Percentiles rank a stretch among this genome's conserved stretches.
These are phyloP conservation scores for Yamagishiella unicocca DNA, from an alignment of 139 green algal genomes.

Conservation along the genomic window DNA sequence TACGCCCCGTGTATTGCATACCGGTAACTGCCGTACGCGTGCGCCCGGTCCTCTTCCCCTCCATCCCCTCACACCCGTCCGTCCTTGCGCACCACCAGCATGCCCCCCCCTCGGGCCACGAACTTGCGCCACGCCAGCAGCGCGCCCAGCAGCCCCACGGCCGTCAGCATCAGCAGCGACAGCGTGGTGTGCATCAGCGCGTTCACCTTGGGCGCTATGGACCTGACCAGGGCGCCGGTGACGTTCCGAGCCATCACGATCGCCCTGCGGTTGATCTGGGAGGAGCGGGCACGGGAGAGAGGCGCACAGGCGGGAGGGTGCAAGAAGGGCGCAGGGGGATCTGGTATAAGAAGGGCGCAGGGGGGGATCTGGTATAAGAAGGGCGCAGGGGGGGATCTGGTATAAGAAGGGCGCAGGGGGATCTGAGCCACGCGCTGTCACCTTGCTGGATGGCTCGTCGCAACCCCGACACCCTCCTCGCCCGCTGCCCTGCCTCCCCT, in stretches of 20 bases:
- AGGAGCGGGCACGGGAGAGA: no score
- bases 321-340: no score
- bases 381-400: no score
- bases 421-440: no score
- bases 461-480: background rate
- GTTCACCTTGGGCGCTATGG: constrained; percentile 12
- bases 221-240: background rate
- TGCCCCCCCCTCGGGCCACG: background rate
- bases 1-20: no score
- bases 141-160: background rate
- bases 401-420: no score
- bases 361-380: no score
- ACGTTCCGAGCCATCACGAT: constrained; percentile 12
- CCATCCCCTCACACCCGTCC: constrained; percentile 20
- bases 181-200: constrained; percentile 33
- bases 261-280: constrained; percentile 3
- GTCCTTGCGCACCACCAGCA: constrained; percentile 41
- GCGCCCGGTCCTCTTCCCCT: background rate
- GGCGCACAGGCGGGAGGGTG: no score
- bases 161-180: constrained; percentile 22
- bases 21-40: no score
- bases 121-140: background rate
- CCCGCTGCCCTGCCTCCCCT: background rate
- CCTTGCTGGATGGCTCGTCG: no score
- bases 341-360: no score